phyloP scores from a whole-genome alignment of 179 eudicot species.

The Beta corolliflora region DNA sequence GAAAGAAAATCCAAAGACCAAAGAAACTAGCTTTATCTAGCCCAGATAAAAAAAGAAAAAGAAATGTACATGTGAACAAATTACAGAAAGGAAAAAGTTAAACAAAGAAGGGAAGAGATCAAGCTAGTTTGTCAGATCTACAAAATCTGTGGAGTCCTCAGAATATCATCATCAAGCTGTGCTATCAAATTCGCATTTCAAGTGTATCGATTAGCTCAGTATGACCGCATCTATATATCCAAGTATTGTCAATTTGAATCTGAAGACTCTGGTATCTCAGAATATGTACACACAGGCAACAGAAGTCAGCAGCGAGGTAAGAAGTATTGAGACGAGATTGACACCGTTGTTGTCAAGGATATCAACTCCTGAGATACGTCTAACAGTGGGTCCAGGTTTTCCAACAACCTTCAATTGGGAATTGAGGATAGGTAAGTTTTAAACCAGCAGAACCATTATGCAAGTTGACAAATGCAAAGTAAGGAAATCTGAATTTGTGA shows the following conservation, averaged over 20 bases:
- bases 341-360: slow-evolving; percentile 87
- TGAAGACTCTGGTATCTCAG: slow-evolving; percentile 32
- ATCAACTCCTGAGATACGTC: slow-evolving; percentile 68
- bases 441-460: background rate
- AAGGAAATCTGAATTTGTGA: background rate
- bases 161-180: background rate
- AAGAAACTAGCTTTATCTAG: background rate
- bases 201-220: background rate
- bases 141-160: background rate
- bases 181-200: background rate
- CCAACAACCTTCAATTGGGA: slow-evolving; percentile 71
- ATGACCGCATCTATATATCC: background rate
- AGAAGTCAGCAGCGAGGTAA: slow-evolving; percentile 68
- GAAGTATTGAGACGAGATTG: slow-evolving; percentile 63
- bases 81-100: background rate
- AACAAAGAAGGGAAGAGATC: background rate
- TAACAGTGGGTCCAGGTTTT: slow-evolving; percentile 84
- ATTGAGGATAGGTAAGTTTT: background rate
- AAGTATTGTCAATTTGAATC: background rate
- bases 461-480: background rate
- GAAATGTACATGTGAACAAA: background rate
- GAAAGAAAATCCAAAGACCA: background rate
- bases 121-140: background rate
- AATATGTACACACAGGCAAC: slow-evolving; percentile 55
- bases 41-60: background rate